Percentiles rank a stretch among this genome's conserved stretches.
phyloP scores from a whole-genome alignment of 1,284 basidiomycete species.

The Ustilago crameri region DNA sequence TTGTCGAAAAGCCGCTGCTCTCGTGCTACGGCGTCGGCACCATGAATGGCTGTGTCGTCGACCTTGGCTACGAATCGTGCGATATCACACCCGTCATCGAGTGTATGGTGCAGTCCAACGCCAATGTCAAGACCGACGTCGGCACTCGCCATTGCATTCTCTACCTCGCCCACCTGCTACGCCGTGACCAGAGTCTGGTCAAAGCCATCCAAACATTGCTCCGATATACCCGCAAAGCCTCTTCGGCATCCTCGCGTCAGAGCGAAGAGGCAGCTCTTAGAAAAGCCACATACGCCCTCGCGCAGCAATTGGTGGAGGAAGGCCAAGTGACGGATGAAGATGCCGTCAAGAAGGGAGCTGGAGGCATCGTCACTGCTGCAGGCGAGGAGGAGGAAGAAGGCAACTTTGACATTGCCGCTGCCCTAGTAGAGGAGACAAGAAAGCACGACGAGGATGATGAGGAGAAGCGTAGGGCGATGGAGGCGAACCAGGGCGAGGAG shows the following conservation, averaged over 20 bases:
- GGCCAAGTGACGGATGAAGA: slow-evolving; percentile 50
- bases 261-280: slow-evolving; percentile 29
- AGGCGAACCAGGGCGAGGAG: slow-evolving; percentile 70
- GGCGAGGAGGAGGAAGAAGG: slow-evolving; percentile 81
- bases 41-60: slow-evolving; percentile 83
- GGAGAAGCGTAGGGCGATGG: slow-evolving; percentile 79
- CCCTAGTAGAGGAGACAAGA: slow-evolving; percentile 65
- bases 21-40: slow-evolving; percentile 84
- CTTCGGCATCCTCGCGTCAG: slow-evolving; percentile 15
- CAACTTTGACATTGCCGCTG: slow-evolving; percentile 73
- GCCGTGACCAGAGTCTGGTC: slow-evolving; percentile 56
- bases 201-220: slow-evolving; percentile 54
- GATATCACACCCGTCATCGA: slow-evolving; percentile 85
- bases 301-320: slow-evolving; percentile 54
- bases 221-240: slow-evolving; percentile 48
- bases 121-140: slow-evolving; percentile 52
- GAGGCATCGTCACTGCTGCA: slow-evolving; percentile 29
- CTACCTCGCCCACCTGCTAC: slow-evolving; percentile 62
- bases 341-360: slow-evolving; percentile 41
- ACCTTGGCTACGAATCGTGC: slow-evolving; percentile 81
- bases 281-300: slow-evolving; percentile 45
- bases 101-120: slow-evolving; percentile 71
- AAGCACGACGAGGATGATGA: slow-evolving; percentile 50
- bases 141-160: slow-evolving; percentile 61
- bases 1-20: slow-evolving; percentile 85